phyloP scores from a whole-genome alignment of 1,284 basidiomycete genomes.

The Exobasidium cylindrosporum region DNA sequence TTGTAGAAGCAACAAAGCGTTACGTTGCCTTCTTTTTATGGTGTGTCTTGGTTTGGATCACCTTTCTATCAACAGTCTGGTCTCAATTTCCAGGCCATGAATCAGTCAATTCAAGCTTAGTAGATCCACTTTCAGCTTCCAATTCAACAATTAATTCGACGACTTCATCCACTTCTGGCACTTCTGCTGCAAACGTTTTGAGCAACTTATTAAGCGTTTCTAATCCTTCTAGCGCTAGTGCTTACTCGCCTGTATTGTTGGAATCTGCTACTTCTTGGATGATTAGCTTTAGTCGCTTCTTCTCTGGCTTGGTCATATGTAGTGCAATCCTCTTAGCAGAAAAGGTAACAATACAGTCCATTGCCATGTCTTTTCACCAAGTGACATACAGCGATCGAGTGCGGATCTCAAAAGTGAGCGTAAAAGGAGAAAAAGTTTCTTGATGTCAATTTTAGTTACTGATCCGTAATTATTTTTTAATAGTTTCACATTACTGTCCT shows the following conservation, averaged over 20 bases:
- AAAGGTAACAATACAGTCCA: constrained; percentile 77
- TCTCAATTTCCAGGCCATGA: constrained; percentile 34
- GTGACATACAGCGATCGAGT: constrained; percentile 84
- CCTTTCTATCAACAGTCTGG: constrained; percentile 47
- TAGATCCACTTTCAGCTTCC: neutral
- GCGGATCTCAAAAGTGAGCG: constrained; percentile 67
- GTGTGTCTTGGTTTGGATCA: constrained; percentile 65
- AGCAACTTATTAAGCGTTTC: neutral
- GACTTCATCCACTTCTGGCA: neutral
- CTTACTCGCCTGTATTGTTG: neutral
- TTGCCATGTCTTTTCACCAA: constrained; percentile 73
- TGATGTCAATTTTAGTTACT: too few species aligned
- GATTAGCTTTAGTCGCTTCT: constrained; percentile 28
- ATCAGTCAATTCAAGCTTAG: neutral
- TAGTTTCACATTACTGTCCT: neutral
- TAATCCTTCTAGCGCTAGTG: neutral
- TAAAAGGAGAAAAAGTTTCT: neutral
- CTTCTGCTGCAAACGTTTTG: neutral
- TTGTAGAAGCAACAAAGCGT: constrained; percentile 68
- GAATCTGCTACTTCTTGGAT: neutral
- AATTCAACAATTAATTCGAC: neutral
- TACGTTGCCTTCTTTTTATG: constrained; percentile 68
- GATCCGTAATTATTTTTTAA: neutral
- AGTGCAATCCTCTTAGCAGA: constrained; percentile 72
- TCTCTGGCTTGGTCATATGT: constrained; percentile 72